Percentiles rank a stretch among this genome's conserved stretches.
phyloP scores from a whole-genome alignment of 441 rosid genomes.

The Erodium trifolium region DNA sequence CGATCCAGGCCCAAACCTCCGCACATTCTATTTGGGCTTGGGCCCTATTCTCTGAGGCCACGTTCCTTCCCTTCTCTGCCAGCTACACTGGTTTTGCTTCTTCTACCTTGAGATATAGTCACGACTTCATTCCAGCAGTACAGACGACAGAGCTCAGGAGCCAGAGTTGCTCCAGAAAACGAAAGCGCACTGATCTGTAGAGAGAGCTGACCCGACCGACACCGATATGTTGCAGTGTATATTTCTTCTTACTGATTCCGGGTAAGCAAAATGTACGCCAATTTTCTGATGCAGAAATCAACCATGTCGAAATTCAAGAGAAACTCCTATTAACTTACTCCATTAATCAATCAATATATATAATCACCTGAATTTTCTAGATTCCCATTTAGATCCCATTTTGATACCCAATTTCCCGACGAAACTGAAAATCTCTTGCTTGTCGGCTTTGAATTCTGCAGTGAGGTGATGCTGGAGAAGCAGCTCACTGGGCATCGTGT shows the following conservation, averaged over 20 bases:
- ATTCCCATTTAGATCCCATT: slow-evolving; percentile 7
- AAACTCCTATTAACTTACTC: no score
- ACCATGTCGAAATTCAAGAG: no score
- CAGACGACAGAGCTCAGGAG: not conserved
- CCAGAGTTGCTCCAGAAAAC: not conserved
- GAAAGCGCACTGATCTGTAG: no score
- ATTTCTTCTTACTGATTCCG: slow-evolving; percentile 81
- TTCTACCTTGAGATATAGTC: no score
- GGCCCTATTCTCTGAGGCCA: no score
- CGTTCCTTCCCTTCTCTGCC: no score
- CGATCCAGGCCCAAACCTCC: no score
- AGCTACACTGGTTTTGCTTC: not conserved
- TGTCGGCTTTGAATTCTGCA: slow-evolving; percentile 19
- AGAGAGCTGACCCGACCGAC: no score
- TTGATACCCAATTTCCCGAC: no score
- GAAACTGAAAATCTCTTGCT: not conserved
- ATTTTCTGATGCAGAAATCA: no score
- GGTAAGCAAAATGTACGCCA: slow-evolving; percentile 31
- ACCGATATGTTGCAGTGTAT: slow-evolving; percentile 80
- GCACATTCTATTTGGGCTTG: no score
- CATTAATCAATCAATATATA: no score
- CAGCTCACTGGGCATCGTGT: slow-evolving; percentile 93
- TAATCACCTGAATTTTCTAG: not conserved
- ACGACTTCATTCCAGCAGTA: not conserved
- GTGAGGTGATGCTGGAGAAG: slow-evolving; percentile 94